Base-by-base conservation (phyloP, 2,329 filamentous ascomycete species). In the Penicillium sp. region DNA sequence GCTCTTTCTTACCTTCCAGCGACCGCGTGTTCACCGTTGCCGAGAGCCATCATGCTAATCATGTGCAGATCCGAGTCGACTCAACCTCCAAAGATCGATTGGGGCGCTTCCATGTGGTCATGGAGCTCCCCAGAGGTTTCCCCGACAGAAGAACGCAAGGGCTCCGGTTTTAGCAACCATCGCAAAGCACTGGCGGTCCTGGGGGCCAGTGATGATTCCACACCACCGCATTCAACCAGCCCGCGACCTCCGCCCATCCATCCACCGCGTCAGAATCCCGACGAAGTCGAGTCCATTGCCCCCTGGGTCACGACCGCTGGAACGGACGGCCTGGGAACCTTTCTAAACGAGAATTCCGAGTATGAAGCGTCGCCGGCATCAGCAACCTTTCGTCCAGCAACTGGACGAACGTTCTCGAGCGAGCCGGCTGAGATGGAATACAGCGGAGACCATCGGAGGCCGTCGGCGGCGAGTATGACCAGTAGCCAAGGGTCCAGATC, bases 401-500 rank as follows among this genome's bases (percentile, higher is more conserved):
- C 70, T 44, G 71, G 72, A 34, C 71, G 68, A 20, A 69, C 70
- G 11, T 67, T 66, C 35, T 68, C 63, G 44, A 77, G 73, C 51
- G 82, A 85, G 35, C 77, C 77, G 3, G 72, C 77, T 6, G 80
- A 83, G 35, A 64, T 69, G 28, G 67, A 75, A 30, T 81, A 75
- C 54, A 79, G 75, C 55, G 69, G 72, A 44, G 85, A 94, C 56
- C 83, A 85, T 52, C 74, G 92, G 46, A 77, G 90, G 33, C 90
- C 90, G 2, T 96, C 92, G 3, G 76, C 87, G 34, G 88, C 88
- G 26, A 95, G 89, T 64, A 80, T 89, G 47, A 88, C 84, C 10
- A 92, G 89, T 64, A 94, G 90, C 57, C 78, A 85, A 49, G 85
- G 85, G 22, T 94, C 90, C 28, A 85, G 82, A 61, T 71, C 80